phyloP scores from a whole-genome alignment of 2,329 filamentous ascomycete genomes.

The Claviceps pazoutovae region DNA sequence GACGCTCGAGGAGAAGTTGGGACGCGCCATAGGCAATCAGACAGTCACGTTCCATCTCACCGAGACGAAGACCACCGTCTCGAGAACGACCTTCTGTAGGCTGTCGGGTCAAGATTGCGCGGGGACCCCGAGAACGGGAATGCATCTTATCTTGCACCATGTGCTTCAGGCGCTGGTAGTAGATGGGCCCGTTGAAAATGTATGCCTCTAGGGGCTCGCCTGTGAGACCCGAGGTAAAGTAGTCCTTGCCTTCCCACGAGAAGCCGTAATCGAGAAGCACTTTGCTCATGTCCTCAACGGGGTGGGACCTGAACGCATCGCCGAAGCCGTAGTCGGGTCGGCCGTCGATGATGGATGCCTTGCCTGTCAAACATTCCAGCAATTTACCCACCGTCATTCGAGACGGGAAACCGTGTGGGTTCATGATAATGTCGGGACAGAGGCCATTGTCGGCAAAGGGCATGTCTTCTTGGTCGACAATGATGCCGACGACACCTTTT shows the following conservation, averaged over 20 bases:
- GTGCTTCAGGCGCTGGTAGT: slow-evolving; percentile 98
- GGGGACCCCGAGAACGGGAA: slow-evolving; percentile 76
- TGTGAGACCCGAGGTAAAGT: slow-evolving; percentile 87
- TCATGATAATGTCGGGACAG: slow-evolving; percentile 99
- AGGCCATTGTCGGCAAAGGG: slow-evolving; percentile 86
- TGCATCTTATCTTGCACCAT: slow-evolving; percentile 99
- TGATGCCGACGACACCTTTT: slow-evolving; percentile 94
- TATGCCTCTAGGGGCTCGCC: slow-evolving; percentile 89
- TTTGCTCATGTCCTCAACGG: slow-evolving; percentile 78
- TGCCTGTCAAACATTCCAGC: slow-evolving; percentile 86
- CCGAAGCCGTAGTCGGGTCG: slow-evolving; percentile 73
- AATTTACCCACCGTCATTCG: slow-evolving; percentile 99
- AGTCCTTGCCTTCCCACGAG: slow-evolving; percentile 94
- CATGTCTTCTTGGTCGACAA: slow-evolving; percentile 92
- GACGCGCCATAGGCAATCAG: slow-evolving; percentile 92
- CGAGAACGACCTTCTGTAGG: slow-evolving; percentile 90
- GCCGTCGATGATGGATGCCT: slow-evolving; percentile 77
- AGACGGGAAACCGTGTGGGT: slow-evolving; percentile 97
- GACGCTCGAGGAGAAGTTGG: slow-evolving; percentile 77
- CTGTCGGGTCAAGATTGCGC: slow-evolving; percentile 84
- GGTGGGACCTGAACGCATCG: slow-evolving; percentile 68
- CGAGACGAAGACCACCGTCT: slow-evolving; percentile 80
- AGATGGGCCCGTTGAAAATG: slow-evolving; percentile 97
- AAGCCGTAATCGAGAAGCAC: slow-evolving; percentile 81
- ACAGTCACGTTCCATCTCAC: slow-evolving; percentile 98